These are phyloP conservation scores for Beauveria rudraprayagi DNA, from an alignment of 2,329 filamentous ascomycete species.

Conservation along the genomic window DNA sequence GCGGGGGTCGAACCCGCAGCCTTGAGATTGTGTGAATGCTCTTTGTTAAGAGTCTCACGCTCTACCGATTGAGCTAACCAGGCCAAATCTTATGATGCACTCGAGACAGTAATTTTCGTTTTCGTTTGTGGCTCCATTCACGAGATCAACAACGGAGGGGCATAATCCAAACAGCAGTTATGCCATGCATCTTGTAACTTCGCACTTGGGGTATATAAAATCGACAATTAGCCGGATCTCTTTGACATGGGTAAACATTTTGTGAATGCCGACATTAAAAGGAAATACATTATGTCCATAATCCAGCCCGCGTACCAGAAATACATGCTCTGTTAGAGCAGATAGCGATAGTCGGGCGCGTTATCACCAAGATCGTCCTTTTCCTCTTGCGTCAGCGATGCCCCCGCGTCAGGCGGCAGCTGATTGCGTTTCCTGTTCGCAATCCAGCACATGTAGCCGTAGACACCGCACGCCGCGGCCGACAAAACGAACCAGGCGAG, in stretches of 20 bases:
- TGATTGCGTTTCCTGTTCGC: conserved; percentile 55
- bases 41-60: conserved; percentile 55
- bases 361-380: conserved; percentile 53
- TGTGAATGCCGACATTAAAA: not conserved
- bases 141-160: too few relatives aligned
- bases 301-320: not conserved
- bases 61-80: conserved; percentile 65
- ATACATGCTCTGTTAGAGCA: conserved; percentile 31
- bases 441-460: conserved; percentile 48
- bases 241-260: not conserved
- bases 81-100: conserved; percentile 22
- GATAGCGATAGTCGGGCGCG: conserved; percentile 52
- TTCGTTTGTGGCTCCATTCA: too few relatives aligned
- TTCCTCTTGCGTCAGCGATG: conserved; percentile 48
- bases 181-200: not conserved
- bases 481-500: conserved; percentile 66
- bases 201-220: conserved; percentile 4
- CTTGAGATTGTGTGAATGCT: conserved; percentile 34
- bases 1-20: conserved; percentile 46
- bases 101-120: too few relatives aligned
- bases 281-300: not conserved
- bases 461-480: conserved; percentile 50
- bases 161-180: not conserved
- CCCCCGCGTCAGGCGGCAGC: conserved; percentile 24
- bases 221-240: not conserved